Base-by-base conservation (phyloP, 2,329 filamentous ascomycete genomes). In the Pestalotiopsis sp. region DNA sequence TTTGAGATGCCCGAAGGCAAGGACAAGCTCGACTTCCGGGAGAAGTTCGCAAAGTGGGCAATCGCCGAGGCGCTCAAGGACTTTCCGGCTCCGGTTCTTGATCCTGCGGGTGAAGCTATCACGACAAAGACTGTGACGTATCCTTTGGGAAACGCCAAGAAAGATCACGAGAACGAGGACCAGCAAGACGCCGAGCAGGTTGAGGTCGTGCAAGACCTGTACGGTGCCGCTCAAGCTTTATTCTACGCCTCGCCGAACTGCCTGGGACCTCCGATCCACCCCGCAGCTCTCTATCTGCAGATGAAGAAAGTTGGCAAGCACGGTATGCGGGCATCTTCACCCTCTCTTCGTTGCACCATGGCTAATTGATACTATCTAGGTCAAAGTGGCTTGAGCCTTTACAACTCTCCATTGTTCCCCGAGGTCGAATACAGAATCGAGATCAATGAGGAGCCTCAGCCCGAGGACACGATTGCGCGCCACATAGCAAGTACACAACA, bases 231-330 rank as follows among this genome's bases (percentile, higher is more conserved):
- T 3, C 72, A 77, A 60, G 65, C 72, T 6, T 45, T 78, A n/a
- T 69, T 75, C 4, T 66, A 73, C 1, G 73, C 75, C 13, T 74
- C 75, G 13, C 72, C 73, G 0, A 74, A 75, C 41, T 71, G 75
- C 52, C 70, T 76, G 3, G 76, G 75, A 0, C 76, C 75, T 9
- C 76, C 76, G 2, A 67, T 77, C 20, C 56, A 73, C 17, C 68
- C 75, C 0, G 75, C 72, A 36, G 71, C 65, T 1, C 45, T 14
- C 9, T 78, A 78, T 68, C 67, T 78, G 3, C 71, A 38, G 25
- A 74, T 75, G 74, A 61, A 69, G 0, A 70, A 69, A 61, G 76
- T 73, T 58, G 76, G 74, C 38, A 64, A 69, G 14, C 75, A 75
- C 36, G 75, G 75, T 25, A 36, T 3, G 63, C 39, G 14, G 23